These are phyloP conservation scores for Metarhizium sp. DNA, from an alignment of 2,329 filamentous ascomycete species.

Conservation along the genomic window DNA sequence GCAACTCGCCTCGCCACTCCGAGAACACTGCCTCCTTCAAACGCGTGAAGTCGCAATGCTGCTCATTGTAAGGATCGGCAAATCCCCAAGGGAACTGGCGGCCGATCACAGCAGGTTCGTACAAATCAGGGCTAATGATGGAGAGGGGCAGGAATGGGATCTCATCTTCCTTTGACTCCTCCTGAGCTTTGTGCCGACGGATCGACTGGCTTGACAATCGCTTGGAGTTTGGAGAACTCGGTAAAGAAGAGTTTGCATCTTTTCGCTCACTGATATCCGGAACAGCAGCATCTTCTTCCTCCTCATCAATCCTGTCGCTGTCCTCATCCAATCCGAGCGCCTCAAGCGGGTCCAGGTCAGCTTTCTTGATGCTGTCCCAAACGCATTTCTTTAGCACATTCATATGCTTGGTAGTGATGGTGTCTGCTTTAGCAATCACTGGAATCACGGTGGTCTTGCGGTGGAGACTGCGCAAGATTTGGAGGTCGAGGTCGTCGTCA, in stretches of 20 bases:
- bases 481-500: conserved; percentile 83
- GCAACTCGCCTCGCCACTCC: conserved; percentile 86
- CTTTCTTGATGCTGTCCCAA: conserved; percentile 76
- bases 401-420: conserved; percentile 94
- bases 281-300: conserved; percentile 26
- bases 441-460: conserved; percentile 94
- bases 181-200: conserved; percentile 35
- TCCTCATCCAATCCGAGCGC: conserved; percentile 74
- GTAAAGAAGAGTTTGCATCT: conserved; percentile 19
- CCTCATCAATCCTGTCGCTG: conserved; percentile 52
- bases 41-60: conserved; percentile 88
- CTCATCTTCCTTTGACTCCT: conserved; percentile 40
- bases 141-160: conserved; percentile 76
- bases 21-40: conserved; percentile 87
- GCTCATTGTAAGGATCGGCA: conserved; percentile 81
- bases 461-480: conserved; percentile 78
- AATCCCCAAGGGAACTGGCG: conserved; percentile 95
- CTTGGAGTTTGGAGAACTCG: conserved; percentile 31
- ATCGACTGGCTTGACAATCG: conserved; percentile 36
- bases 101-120: conserved; percentile 71
- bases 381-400: conserved; percentile 81
- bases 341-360: conserved; percentile 81
- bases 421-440: conserved; percentile 93
- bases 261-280: conserved; percentile 13
- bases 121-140: conserved; percentile 87